These are phyloP conservation scores for Penicillium sp. DNA, from an alignment of 2,329 filamentous ascomycete genomes.

Conservation along the genomic window DNA sequence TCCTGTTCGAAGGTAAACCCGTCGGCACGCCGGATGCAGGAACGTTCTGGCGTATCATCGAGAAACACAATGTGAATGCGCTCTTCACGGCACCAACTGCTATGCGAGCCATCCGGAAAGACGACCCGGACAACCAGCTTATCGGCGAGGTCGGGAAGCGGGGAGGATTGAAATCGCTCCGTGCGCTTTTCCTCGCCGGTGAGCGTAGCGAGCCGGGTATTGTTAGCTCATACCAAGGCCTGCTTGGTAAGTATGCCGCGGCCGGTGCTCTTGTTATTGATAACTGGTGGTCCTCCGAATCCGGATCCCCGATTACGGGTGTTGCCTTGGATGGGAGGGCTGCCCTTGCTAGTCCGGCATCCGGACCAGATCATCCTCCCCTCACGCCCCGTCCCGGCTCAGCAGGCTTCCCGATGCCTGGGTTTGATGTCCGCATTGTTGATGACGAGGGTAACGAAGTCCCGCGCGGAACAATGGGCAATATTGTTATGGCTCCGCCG, in stretches of 20 bases:
- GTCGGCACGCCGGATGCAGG: conserved; percentile 84
- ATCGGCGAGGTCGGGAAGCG: conserved; percentile 62
- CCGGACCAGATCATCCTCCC: conserved; percentile 34
- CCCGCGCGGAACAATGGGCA: conserved; percentile 74
- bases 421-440: conserved; percentile 82
- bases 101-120: conserved; percentile 79
- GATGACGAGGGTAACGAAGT: conserved; percentile 75
- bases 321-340: conserved; percentile 62
- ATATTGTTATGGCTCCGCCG: conserved; percentile 81
- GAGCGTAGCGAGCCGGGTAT: conserved; percentile 88
- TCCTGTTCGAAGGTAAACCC: conserved; percentile 92
- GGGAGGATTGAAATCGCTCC: conserved; percentile 68
- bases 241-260: conserved; percentile 66
- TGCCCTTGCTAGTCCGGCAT: conserved; percentile 39
- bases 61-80: conserved; percentile 79
- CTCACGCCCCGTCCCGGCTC: conserved; percentile 74
- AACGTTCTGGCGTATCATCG: conserved; percentile 82
- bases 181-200: conserved; percentile 79
- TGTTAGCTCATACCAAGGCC: conserved; percentile 72
- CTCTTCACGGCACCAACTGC: conserved; percentile 87
- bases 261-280: conserved; percentile 62
- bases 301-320: conserved; percentile 66
- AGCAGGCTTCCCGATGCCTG: conserved; percentile 86
- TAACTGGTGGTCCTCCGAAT: conserved; percentile 74
- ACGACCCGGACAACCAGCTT: conserved; percentile 71